Evolutionary conservation across 345 rosid species (phyloP).

Genomic region (Cardiospermum halicacabum): DNA sequence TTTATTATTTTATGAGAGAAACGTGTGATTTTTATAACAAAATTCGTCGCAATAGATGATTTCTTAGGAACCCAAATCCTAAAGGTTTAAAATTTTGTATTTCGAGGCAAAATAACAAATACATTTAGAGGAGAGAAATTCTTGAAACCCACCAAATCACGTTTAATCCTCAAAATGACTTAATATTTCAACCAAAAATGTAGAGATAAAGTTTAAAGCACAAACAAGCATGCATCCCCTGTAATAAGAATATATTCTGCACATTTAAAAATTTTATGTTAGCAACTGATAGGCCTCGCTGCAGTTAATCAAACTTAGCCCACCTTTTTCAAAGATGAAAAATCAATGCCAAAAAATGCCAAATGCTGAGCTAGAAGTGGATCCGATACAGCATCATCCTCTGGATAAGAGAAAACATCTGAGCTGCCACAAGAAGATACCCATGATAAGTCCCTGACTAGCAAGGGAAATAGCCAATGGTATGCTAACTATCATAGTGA

Average conservation of each 20-base stretch:
- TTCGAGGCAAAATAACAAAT: not conserved
- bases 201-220: not conserved
- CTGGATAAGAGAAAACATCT: constrained; percentile 97
- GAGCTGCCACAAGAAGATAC: constrained; percentile 72
- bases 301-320: constrained; percentile 14
- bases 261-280: not conserved
- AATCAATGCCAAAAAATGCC: constrained; percentile 95
- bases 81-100: not conserved
- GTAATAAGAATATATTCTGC: not conserved
- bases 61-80: not conserved
- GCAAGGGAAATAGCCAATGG: too few species aligned
- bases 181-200: not conserved
- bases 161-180: not conserved
- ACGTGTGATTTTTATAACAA: not conserved
- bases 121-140: not conserved
- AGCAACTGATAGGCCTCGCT: not conserved
- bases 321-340: constrained; percentile 92
- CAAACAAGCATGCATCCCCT: not conserved
- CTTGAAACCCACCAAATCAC: not conserved
- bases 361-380: constrained; percentile 91
- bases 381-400: constrained; percentile 86
- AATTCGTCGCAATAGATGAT: not conserved
- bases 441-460: constrained; percentile 31
- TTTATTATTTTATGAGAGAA: not conserved
- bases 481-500: too few species aligned